phyloP scores from a whole-genome alignment of 352 stramenopile species.

The Phytophthora meadii region DNA sequence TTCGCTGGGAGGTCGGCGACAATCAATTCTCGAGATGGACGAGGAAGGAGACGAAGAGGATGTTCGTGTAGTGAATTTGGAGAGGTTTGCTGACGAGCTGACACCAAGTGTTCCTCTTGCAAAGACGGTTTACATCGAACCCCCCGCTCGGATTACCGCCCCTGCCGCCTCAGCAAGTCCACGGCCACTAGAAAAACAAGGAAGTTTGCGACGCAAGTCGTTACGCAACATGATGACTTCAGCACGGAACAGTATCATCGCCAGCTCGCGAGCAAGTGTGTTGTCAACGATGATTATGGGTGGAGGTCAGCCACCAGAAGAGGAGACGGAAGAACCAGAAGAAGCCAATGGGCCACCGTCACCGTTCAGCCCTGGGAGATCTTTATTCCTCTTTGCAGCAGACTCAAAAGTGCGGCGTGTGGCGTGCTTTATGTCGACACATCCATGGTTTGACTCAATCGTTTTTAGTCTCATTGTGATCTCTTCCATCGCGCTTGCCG shows the following conservation, averaged over 20 bases:
- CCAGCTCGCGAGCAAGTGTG: constrained; percentile 19
- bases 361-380: constrained; percentile 10
- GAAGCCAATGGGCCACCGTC: background rate
- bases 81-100: constrained; percentile 37
- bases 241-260: constrained; percentile 24
- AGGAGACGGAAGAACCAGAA: constrained; percentile 11
- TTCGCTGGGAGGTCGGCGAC: constrained; percentile 14
- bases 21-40: constrained; percentile 37
- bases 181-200: background rate
- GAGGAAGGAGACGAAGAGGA: constrained; percentile 53
- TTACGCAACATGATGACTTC: constrained; percentile 18
- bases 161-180: background rate
- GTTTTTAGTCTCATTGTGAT: constrained; percentile 87
- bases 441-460: constrained; percentile 81
- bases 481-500: constrained; percentile 82
- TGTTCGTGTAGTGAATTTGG: constrained; percentile 35
- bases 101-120: constrained; percentile 33
- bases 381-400: constrained; percentile 62
- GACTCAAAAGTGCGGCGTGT: constrained; percentile 46
- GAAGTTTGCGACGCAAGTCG: constrained; percentile 5
- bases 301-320: background rate
- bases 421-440: constrained; percentile 58
- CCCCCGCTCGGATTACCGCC: constrained; percentile 9
- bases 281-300: constrained; percentile 18
- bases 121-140: constrained; percentile 31